Evolutionary conservation across 805 yeast species (phyloP).

Genomic region (Candida xiaguanensis): DNA sequence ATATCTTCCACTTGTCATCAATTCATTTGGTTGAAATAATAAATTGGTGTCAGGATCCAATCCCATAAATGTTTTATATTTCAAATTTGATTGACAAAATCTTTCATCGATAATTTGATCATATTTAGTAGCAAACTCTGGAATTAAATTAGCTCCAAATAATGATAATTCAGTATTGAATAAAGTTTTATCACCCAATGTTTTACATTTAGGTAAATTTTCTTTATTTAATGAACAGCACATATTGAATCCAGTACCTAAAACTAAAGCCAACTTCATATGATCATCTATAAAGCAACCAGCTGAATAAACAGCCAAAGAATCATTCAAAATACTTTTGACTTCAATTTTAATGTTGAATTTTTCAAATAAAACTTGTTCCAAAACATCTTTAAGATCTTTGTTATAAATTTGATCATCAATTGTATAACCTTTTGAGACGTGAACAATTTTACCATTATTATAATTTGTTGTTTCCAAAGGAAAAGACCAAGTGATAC

Average conservation of each 20-base stretch:
- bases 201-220: conserved; percentile 11
- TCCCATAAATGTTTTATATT: conserved; percentile 27
- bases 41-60: conserved; percentile 15
- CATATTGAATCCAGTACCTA: conserved; percentile 68
- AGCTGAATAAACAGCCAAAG: conserved; percentile 61
- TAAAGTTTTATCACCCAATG: conserved; percentile 18
- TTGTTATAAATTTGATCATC: conserved; percentile 36
- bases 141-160: conserved; percentile 42
- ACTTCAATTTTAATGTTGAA: conserved; percentile 32
- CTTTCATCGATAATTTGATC: conserved; percentile 36
- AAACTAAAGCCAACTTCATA: conserved; percentile 50
- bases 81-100: conserved; percentile 10
- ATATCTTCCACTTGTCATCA: conserved; percentile 53
- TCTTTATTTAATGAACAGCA: conserved; percentile 36
- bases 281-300: conserved; percentile 38
- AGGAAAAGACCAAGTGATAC: conserved; percentile 60
- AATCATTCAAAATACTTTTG: conserved; percentile 54
- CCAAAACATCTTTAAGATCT: conserved; percentile 42
- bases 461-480: conserved; percentile 38
- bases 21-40: conserved; percentile 55
- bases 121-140: conserved; percentile 30
- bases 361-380: conserved; percentile 21
- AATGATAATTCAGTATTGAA: conserved; percentile 54
- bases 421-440: conserved; percentile 61
- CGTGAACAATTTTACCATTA: conserved; percentile 44